Percentiles rank a stretch among this genome's conserved stretches.
These are phyloP conservation scores for Kodamaea kaohsiungensis DNA, from an alignment of 805 yeast genomes.

Conservation along the genomic window DNA sequence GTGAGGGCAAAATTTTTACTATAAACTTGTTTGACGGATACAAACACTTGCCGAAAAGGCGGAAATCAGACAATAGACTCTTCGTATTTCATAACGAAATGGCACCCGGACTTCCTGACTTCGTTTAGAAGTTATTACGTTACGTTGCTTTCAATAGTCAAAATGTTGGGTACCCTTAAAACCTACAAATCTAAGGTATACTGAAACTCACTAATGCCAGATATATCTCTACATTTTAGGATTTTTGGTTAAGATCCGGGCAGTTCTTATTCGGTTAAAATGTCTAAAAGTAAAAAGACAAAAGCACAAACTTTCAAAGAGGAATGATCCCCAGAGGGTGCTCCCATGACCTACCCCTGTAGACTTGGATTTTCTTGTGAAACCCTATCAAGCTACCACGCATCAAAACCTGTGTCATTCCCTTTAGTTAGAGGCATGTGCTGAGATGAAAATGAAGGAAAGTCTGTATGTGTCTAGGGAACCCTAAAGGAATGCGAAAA, in stretches of 20 bases:
- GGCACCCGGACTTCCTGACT: not conserved
- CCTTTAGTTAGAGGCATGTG: not conserved
- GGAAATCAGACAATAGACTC: not conserved
- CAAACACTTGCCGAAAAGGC: not conserved
- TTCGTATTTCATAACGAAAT: not conserved
- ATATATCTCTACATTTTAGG: too few species aligned
- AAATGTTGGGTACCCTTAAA: not conserved
- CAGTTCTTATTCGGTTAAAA: not conserved
- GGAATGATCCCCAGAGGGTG: not conserved
- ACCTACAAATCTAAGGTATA: too few species aligned
- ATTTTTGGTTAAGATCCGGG: not conserved
- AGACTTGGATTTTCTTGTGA: not conserved
- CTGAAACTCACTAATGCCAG: not conserved
- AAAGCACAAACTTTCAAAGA: not conserved
- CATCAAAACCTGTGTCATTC: too few species aligned
- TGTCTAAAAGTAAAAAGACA: not conserved
- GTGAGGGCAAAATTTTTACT: not conserved
- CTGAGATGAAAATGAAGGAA: not conserved
- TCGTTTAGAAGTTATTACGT: not conserved
- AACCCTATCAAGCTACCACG: not conserved
- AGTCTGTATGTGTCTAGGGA: not conserved
- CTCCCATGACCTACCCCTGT: not conserved
- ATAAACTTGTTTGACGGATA: not conserved
- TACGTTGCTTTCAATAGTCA: not conserved
- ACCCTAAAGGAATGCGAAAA: not conserved